Percentiles rank a stretch among this genome's conserved stretches.
Conservation (phyloP, 2,329 filamentous ascomycete genomes). For the Scolecobasidium constrictum region DNA sequence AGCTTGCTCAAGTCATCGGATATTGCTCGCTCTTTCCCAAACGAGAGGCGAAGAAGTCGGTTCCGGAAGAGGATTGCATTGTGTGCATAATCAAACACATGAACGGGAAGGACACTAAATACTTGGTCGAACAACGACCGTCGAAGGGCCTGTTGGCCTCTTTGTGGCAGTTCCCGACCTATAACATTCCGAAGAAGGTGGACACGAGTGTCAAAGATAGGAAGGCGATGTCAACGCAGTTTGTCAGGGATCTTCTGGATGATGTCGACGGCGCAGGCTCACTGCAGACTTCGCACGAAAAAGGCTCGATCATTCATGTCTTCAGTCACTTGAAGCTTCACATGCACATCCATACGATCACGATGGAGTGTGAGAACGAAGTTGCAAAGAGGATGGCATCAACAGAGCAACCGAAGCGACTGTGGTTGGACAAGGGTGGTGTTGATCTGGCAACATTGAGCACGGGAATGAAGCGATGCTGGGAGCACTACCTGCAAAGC, state of each 20-base stretch:
- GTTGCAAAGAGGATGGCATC: slow-evolving; percentile 2
- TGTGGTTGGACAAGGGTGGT: slow-evolving; percentile 20
- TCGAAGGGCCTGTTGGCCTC: slow-evolving; percentile 18
- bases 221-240: background rate
- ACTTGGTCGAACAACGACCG: slow-evolving; percentile 25
- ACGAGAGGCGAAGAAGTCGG: slow-evolving; percentile 23
- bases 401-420: slow-evolving; percentile 12
- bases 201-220: background rate
- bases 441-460: slow-evolving; percentile 24
- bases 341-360: slow-evolving; percentile 22
- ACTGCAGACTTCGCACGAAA: slow-evolving; percentile 10
- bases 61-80: slow-evolving; percentile 20
- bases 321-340: slow-evolving; percentile 24
- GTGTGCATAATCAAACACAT: slow-evolving; percentile 21
- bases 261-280: background rate
- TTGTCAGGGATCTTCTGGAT: background rate
- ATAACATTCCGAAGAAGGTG: slow-evolving; percentile 12
- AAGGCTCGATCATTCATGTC: slow-evolving; percentile 21
- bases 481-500: slow-evolving; percentile 16
- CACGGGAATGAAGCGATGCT: slow-evolving; percentile 26
- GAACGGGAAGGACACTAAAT: slow-evolving; percentile 11
- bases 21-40: slow-evolving; percentile 26
- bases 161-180: slow-evolving; percentile 22
- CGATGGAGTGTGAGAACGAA: slow-evolving; percentile 13
- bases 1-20: slow-evolving; percentile 12